Evolutionary conservation across 257 asterid species (phyloP).

Genomic region (Solanum sparsipilum): DNA sequence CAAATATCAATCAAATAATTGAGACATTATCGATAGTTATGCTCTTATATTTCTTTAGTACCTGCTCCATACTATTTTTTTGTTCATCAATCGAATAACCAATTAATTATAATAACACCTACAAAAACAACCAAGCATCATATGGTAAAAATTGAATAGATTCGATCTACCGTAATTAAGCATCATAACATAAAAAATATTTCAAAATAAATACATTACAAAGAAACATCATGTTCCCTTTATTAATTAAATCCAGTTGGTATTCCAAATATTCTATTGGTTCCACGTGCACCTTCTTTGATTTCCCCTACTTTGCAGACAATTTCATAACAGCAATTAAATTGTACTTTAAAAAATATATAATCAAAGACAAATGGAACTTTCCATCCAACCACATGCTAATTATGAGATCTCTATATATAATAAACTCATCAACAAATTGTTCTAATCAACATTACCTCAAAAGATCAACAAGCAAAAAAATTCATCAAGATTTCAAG

Average conservation of each 20-base stretch:
- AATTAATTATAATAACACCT: not conserved
- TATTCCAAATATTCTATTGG: conserved; percentile 10
- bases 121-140: not conserved
- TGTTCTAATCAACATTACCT: not conserved
- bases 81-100: not conserved
- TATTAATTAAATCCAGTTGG: conserved; percentile 9
- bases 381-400: conserved; percentile 9
- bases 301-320: conserved; percentile 30
- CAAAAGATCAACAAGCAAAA: not conserved
- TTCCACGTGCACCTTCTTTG: conserved; percentile 23
- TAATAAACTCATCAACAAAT: not conserved
- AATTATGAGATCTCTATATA: not conserved
- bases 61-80: not conserved
- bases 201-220: not conserved
- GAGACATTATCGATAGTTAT: not conserved
- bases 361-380: conserved; percentile 2
- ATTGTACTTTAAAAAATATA: not conserved
- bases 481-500: not conserved
- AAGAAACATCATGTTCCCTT: conserved; percentile 32
- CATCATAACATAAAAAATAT: not conserved
- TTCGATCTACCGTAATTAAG: not conserved
- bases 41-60: not conserved
- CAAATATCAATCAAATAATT: not conserved
- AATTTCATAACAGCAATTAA: conserved; percentile 5
- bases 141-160: not conserved